Evolutionary conservation across 768 basidiomycete species (phyloP).

Genomic region (Leccinum imitatum): DNA sequence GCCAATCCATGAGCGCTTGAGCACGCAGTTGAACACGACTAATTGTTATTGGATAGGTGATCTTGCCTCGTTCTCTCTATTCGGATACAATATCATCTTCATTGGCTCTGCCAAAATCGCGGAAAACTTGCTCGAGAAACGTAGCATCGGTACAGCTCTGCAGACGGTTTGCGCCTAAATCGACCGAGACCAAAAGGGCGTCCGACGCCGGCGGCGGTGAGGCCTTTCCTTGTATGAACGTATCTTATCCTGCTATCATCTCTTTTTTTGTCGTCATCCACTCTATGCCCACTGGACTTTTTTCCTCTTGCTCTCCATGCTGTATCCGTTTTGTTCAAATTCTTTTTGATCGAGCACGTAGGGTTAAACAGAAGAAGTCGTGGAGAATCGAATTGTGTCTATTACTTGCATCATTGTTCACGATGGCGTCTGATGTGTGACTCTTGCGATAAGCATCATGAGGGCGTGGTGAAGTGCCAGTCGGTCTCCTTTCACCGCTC

Average conservation of each 20-base stretch:
- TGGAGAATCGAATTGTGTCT: conserved; percentile 7
- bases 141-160: conserved; percentile 36
- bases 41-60: conserved; percentile 10
- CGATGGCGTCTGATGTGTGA: too few species aligned
- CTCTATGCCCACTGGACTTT: conserved; percentile 26
- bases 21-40: background rate
- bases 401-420: background rate
- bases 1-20: background rate
- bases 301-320: conserved; percentile 24
- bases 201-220: conserved; percentile 34
- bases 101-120: conserved; percentile 43
- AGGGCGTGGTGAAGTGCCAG: too few species aligned
- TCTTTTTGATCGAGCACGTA: conserved; percentile 1
- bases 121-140: conserved; percentile 46
- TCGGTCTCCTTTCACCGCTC: too few species aligned
- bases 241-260: background rate
- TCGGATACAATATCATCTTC: conserved; percentile 38
- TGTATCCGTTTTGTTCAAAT: conserved; percentile 12
- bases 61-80: conserved; percentile 12
- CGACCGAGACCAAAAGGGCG: conserved; percentile 48
- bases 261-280: conserved; percentile 8
- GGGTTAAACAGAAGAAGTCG: background rate
- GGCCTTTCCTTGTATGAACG: conserved; percentile 27
- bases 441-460: too few species aligned
- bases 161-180: conserved; percentile 43